phyloP scores from a whole-genome alignment of 768 basidiomycete species.

The Cubamyces lactineus region DNA sequence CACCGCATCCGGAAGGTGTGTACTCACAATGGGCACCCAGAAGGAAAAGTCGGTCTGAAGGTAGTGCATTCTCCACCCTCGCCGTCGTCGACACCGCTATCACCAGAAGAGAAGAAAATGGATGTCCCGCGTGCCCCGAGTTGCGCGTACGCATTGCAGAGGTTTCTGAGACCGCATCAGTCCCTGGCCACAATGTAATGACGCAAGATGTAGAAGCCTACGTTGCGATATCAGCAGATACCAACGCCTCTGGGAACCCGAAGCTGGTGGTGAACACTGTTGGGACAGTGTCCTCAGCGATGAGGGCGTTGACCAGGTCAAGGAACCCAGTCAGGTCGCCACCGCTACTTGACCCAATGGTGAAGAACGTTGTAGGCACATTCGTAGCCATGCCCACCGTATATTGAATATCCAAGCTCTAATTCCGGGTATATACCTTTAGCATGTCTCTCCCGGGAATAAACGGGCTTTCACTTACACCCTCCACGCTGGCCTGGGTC shows the following conservation, averaged over 20 bases:
- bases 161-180: conserved; percentile 16
- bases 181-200: conserved; percentile 43
- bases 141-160: conserved; percentile 38
- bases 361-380: conserved; percentile 23
- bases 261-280: conserved; percentile 40
- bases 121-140: conserved; percentile 40
- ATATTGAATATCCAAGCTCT: conserved; percentile 27
- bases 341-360: conserved; percentile 22
- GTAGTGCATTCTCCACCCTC: conserved; percentile 30
- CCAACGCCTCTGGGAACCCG: conserved; percentile 43
- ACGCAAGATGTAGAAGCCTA: conserved; percentile 53
- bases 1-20: neutral
- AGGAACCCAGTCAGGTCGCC: conserved; percentile 37
- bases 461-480: neutral
- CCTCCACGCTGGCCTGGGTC: conserved; percentile 14
- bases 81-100: conserved; percentile 38
- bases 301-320: conserved; percentile 34
- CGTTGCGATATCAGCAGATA: neutral
- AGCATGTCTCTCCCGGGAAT: neutral
- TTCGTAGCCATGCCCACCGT: conserved; percentile 25
- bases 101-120: conserved; percentile 41
- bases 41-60: conserved; percentile 40
- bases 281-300: conserved; percentile 27
- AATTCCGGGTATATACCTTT: neutral
- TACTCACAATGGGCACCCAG: conserved; percentile 38